Evolutionary conservation across 352 stramenopile genomes (phyloP).

Genomic region (Globisporangium paroecandrum): DNA sequence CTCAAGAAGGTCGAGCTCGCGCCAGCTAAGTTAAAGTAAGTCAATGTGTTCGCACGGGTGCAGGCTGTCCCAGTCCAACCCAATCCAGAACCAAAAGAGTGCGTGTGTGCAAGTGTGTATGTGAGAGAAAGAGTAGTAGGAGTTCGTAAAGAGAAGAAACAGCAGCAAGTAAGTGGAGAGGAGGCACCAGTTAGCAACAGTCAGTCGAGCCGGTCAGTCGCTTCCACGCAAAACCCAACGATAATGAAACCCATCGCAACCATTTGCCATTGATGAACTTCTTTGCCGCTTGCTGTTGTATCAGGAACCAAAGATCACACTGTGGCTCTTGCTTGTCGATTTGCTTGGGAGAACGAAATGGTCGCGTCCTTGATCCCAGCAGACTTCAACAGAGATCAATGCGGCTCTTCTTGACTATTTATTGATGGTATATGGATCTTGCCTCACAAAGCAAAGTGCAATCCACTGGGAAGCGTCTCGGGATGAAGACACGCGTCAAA

Average conservation of each 20-base stretch:
- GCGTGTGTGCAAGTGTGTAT: slow-evolving; percentile 4
- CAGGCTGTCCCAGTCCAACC: not conserved
- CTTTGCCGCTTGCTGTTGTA: too few relatives aligned
- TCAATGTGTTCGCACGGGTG: not conserved
- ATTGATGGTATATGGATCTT: too few relatives aligned
- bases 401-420: too few relatives aligned
- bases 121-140: not conserved
- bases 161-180: not conserved
- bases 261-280: not conserved
- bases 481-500: too few relatives aligned
- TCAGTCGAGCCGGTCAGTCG: not conserved
- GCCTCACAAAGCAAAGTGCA: too few relatives aligned
- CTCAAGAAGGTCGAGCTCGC: slow-evolving; percentile 47
- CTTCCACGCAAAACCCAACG: not conserved
- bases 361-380: too few relatives aligned
- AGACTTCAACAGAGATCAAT: too few relatives aligned
- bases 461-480: too few relatives aligned
- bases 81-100: not conserved
- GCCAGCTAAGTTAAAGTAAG: slow-evolving; percentile 21
- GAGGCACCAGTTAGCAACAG: not conserved
- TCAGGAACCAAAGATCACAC: too few relatives aligned
- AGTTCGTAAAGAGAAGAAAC: not conserved
- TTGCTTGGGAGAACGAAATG: too few relatives aligned
- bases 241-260: not conserved
- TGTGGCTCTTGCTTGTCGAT: too few relatives aligned